Evolutionary conservation across 1,284 basidiomycete species (phyloP), one percentile per base, ranked within the genome.

Genomic region (Pholiota adiposa): DNA sequence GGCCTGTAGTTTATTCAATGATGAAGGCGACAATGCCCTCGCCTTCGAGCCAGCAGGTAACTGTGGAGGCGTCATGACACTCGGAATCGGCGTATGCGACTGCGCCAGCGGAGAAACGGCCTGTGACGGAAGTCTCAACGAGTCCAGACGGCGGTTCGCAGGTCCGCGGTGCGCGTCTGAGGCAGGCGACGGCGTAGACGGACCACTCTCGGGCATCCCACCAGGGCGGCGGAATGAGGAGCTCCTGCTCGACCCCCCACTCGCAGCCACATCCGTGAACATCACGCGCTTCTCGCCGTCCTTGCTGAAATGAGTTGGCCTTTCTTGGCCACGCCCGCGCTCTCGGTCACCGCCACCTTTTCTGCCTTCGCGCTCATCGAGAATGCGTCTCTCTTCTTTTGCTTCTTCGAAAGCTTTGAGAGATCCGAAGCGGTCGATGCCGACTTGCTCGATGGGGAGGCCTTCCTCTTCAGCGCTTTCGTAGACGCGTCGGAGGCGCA

Each of bases 1-100:
- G 6, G 97, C 97, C 74, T 98, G 96, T 1, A 99, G 77, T 69
- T 90, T 92, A 76, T 99, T 99, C 43, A 99, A 81, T 34, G 91
- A 92, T 29, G 89, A 88, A 5, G 89, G 87, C 0, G 89, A 90
- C 59, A 91, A 69, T 2, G 80, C 80, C 5, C 86, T 78, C 18
- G 71, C 63, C 38, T 73, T 79, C 8, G 74, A 70, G 40, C 73
- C 73, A 18, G 74, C 69, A 14, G 73, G 69, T 9, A 73, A 69
- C 2, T 75, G 67, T 9, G 87, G 81, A 0, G 94, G 95, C 0
- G 93, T 93, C 81, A 97, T 89, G 2, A 95, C 94, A 3, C 88
- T 89, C 0, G 96, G 96, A 50, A 97, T 89, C 1, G 95, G 93
- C 0, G 95, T 96, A 63, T 84, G 86, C 2, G 83, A 76, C 65